phyloP scores from a whole-genome alignment of 2,329 filamentous ascomycete species.

The Colletotrichum higginsianum region DNA sequence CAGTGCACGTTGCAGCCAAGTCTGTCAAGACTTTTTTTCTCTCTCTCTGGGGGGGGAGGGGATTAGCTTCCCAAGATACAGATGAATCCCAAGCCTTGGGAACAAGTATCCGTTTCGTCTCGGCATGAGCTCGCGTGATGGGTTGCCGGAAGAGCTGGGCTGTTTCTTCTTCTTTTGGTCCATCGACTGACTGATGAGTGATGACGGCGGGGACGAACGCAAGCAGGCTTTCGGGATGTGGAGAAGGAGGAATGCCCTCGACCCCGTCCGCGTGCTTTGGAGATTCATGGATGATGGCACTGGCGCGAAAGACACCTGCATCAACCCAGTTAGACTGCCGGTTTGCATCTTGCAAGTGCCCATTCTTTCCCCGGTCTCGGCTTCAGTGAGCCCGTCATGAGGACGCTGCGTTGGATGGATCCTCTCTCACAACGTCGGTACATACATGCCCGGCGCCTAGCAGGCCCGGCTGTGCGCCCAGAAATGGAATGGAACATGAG shows the following conservation, averaged over 20 bases:
- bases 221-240: conserved; percentile 29
- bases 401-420: not conserved
- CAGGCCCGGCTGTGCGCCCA: conserved; percentile 15
- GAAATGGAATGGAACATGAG: conserved; percentile 11
- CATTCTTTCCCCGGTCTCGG: not conserved
- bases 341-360: not conserved
- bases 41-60: not conserved
- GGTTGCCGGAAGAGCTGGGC: conserved; percentile 15
- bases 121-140: conserved; percentile 29
- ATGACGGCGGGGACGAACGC: not conserved
- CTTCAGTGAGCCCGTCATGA: not conserved
- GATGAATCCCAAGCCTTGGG: too few species aligned
- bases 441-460: not conserved
- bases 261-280: conserved; percentile 1
- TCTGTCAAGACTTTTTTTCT: conserved; percentile 3
- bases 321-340: not conserved
- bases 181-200: not conserved
- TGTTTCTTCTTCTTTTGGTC: not conserved
- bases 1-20: conserved; percentile 35
- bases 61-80: not conserved
- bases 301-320: conserved; percentile 7
- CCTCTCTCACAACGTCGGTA: not conserved
- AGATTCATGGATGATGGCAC: not conserved
- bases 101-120: not conserved
- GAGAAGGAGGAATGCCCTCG: conserved; percentile 12